Conservation (phyloP, 2,329 filamentous ascomycete genomes). For the Davidsoniella australis region DNA sequence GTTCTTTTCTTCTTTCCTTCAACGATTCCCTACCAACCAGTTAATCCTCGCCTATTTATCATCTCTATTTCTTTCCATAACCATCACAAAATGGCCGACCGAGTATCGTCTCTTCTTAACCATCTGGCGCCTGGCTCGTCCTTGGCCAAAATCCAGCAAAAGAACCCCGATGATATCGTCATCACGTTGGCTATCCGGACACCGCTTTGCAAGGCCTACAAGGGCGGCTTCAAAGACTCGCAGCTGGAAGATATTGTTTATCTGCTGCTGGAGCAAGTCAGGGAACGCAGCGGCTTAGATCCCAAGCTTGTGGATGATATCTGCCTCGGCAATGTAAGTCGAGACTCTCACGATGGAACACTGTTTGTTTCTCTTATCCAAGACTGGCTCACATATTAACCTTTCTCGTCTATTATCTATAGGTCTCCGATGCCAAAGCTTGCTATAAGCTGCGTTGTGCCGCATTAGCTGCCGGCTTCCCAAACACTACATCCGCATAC, state of each 20-base stretch:
- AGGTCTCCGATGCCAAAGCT: conserved; percentile 72
- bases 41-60: not conserved
- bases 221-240: conserved; percentile 93
- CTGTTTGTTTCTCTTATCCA: not conserved
- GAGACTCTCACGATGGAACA: not conserved
- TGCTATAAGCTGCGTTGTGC: conserved; percentile 85
- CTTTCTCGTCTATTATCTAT: not conserved
- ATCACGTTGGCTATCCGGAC: conserved; percentile 87
- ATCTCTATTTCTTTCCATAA: not conserved
- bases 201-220: conserved; percentile 70
- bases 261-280: conserved; percentile 61
- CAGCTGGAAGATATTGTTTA: conserved; percentile 74
- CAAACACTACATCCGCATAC: conserved; percentile 68
- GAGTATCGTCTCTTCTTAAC: conserved; percentile 73
- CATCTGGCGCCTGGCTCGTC: conserved; percentile 63
- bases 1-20: not conserved
- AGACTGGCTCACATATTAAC: not conserved
- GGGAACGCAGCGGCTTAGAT: conserved; percentile 58
- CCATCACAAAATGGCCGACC: conserved; percentile 55
- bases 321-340: conserved; percentile 70
- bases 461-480: conserved; percentile 70
- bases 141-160: conserved; percentile 61
- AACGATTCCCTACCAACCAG: too few relatives aligned
- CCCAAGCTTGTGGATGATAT: conserved; percentile 76
- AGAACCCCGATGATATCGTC: conserved; percentile 92